Evolutionary conservation across 805 yeast species (phyloP), one percentile per base, ranked within the genome.

Genomic region (Blastobotrys parvus): DNA sequence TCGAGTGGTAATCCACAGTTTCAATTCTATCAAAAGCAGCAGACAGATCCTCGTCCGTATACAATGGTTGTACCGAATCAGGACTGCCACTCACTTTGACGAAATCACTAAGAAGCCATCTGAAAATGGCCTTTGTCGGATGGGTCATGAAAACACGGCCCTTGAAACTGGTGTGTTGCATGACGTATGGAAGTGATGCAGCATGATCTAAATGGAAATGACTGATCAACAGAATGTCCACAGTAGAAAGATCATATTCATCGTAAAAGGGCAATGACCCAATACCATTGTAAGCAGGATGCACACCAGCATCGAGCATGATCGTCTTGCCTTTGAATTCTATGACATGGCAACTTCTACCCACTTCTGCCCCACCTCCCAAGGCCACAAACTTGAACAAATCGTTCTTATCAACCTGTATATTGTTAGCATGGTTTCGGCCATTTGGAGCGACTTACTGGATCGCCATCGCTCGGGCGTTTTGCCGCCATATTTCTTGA

Each of bases 121-220:
- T 75, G 62, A 89, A 92, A 45, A 92, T 92, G 32, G 98, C 97
- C 67, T 92, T 92, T 0, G 98, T 92, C 4, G 99, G 97, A 63
- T 92, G 97, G 23, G 99, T 92, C 99, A 92, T 92, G 61, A 90
- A 90, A 3, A 92, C 98, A 39, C 96, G 75, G 2, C 99, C 99
- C 57, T 78, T 81, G 69, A 92, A 92, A 51, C 75, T 83, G 0
- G 99, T 92, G 56, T 88, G 94, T 56, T 88, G 95, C 97, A 92
- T 88, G 36, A 92, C 97, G 57, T 89, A 92, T 0, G 99, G 99
- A 44, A 92, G 70, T 0, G 97, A 87, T 0, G 97, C 99, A 1
- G 97, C 97, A 62, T 92, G 99, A 60, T 92, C 99, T 58, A 92
- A 70, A 63, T 92, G 99, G 71, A 92, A 92, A 63, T 92, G 99